Base-by-base conservation (phyloP, 768 basidiomycete genomes). In the Symmetrospora coprosmae region DNA sequence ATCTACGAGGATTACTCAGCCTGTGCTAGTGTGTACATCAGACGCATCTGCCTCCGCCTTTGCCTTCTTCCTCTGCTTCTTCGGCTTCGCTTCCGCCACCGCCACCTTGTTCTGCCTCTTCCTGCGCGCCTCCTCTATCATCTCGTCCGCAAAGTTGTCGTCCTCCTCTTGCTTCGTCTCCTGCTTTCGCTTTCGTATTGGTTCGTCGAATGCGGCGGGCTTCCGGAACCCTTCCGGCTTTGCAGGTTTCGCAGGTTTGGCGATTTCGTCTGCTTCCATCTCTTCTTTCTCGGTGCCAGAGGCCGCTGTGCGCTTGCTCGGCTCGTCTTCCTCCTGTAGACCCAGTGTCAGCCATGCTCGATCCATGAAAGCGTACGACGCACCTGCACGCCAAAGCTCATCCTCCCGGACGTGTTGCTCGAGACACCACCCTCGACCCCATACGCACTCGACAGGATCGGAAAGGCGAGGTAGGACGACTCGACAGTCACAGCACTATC, bases 161-260 rank as follows among this genome's bases (percentile, higher is more conserved):
- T 50, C 49, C 21, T 50, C 49, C 38, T 50, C 49, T 14, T 50
- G 38, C 28, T 50, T 31, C 23, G n/a, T n/a, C n/a, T n/a, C n/a
- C n/a, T n/a, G n/a, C n/a, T n/a, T n/a, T n/a, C n/a, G n/a, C n/a
- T n/a, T n/a, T n/a, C n/a, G n/a, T n/a, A n/a, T n/a, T n/a, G n/a
- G n/a, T n/a, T n/a, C n/a, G n/a, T n/a, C n/a, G n/a, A n/a, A n/a
- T n/a, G n/a, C n/a, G n/a, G n/a, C n/a, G n/a, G n/a, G n/a, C n/a
- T n/a, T n/a, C n/a, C n/a, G n/a, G n/a, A n/a, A 50, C 27, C 11
- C 38, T 4, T 25, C 45, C 45, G 4, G 33, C 4, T 13, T 3
- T 3, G 19, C 4, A 11, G 8, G 27, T n/a, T 5, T 47, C 45
- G 4, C 38, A 30, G 28, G 25, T 21, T 34, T 33, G 23, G 33